Evolutionary conservation across 2,329 filamentous ascomycete species (phyloP), one percentile per base, ranked within the genome.

Genomic region (Aspergillus hortae): DNA sequence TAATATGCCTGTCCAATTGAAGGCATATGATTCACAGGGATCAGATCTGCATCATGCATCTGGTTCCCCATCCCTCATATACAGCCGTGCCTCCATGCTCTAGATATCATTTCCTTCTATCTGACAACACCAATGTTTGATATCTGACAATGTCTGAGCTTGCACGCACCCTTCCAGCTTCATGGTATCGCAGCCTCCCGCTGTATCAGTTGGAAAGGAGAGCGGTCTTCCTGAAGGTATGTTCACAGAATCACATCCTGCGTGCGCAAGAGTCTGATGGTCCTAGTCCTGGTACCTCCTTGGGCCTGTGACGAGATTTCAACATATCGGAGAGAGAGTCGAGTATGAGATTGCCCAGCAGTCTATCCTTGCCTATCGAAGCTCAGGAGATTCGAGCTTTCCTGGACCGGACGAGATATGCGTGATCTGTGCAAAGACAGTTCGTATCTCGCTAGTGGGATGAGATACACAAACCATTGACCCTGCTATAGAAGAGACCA

Each of bases 261-360:
- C 7, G 33, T 25, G 27, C 19, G 25, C 0, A 33, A 1, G 46
- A 47, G 14, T 25, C 41, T 61, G 54, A 59, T 5, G 53, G 4
- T 17, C 43, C 40, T 44, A 79, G 76, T 72, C 76, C 33, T 81
- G 78, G 78, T 79, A 80, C 62, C 67, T 80, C 23, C 68, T 80
- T 1, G 79, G 78, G 1, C 78, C 79, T 0, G 69, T 80, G n/a
- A 80, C 77, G 12, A 67, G 74, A 44, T 81, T 81, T 56, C 64
- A 72, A 45, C 59, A 61, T 3, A 62, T 72, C 11, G 68, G 69
- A 0, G 68, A 75, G 48, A 67, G 68, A 32, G 69, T 80, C 23
- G 63, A 68, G 5, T 81, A 80, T 61, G 79, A 81, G 53, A 71
- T 81, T 51, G 77, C 78, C 1, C 77, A 79, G 57, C 67, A 76